These are phyloP conservation scores for Aspergillus sclerotioniger DNA, from an alignment of 495 filamentous ascomycete genomes.

Conservation along the genomic window DNA sequence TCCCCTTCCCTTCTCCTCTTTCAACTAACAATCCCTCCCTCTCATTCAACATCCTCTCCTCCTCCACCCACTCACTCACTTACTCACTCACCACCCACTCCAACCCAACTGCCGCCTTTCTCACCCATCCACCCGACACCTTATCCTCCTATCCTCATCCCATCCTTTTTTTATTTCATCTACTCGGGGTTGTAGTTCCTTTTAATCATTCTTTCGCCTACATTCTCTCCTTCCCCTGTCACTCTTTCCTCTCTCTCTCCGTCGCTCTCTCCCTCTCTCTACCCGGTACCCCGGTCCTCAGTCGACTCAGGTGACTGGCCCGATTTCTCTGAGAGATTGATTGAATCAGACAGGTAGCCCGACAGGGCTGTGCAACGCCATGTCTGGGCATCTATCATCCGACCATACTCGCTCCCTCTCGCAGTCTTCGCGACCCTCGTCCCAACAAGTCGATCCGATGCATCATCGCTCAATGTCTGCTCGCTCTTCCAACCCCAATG, in stretches of 20 bases:
- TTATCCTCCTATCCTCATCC: background rate
- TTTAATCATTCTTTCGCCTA: background rate
- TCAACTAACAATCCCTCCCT: constrained; percentile 9
- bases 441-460: constrained; percentile 32
- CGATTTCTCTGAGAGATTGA: constrained; percentile 16
- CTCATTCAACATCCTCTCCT: constrained; percentile 13
- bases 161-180: background rate
- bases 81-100: background rate
- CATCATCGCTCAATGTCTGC: constrained; percentile 33
- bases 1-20: constrained; percentile 20
- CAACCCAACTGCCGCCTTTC: constrained; percentile 3
- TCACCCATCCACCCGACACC: background rate
- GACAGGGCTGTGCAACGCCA: constrained; percentile 46
- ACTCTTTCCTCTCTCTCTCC: background rate
- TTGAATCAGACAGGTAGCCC: constrained; percentile 36
- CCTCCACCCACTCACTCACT: background rate
- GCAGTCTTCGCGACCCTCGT: constrained; percentile 35
- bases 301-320: constrained; percentile 22
- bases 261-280: constrained; percentile 8
- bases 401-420: constrained; percentile 44
- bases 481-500: constrained; percentile 47
- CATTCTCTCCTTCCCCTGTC: background rate
- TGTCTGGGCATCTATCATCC: constrained; percentile 45
- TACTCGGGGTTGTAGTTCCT: background rate
- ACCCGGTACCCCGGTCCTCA: constrained; percentile 11